phyloP scores from a whole-genome alignment of 1,139 yeast genomes.

The Citeromyces hawaiiensis region DNA sequence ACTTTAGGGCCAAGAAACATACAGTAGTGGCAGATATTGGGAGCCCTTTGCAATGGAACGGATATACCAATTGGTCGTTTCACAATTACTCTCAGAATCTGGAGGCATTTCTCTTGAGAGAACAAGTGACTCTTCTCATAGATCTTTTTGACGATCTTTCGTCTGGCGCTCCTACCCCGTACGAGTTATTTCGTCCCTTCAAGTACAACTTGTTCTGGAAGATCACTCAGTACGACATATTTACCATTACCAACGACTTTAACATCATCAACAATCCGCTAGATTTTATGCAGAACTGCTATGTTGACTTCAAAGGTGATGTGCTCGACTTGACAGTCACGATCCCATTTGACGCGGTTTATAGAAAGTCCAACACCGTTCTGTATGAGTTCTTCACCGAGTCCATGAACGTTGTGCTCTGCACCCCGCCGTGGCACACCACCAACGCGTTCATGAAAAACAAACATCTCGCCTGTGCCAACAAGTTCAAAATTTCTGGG shows the following conservation, averaged over 20 bases:
- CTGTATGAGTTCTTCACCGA: conserved; percentile 44
- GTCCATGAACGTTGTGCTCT: conserved; percentile 44
- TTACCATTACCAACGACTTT: conserved; percentile 69
- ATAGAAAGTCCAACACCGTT: conserved; percentile 42
- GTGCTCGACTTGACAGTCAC: conserved; percentile 29
- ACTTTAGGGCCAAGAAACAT: conserved; percentile 54
- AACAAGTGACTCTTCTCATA: conserved; percentile 63
- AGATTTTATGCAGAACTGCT: conserved; percentile 71
- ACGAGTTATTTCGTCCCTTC: conserved; percentile 66
- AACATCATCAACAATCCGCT: conserved; percentile 84
- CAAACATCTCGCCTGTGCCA: conserved; percentile 52
- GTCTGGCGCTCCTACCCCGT: conserved; percentile 59
- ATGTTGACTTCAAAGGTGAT: conserved; percentile 60
- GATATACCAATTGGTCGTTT: conserved; percentile 56
- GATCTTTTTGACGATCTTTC: conserved; percentile 72
- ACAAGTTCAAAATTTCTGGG: conserved; percentile 49
- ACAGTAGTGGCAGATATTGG: conserved; percentile 41
- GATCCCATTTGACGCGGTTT: conserved; percentile 52
- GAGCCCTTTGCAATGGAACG: conserved; percentile 76
- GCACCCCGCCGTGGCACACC: conserved; percentile 91
- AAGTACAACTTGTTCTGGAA: conserved; percentile 51
- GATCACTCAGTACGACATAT: conserved; percentile 40
- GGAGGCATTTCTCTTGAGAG: conserved; percentile 61
- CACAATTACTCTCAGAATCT: conserved; percentile 37
- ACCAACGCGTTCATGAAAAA: conserved; percentile 53